Base-by-base conservation (phyloP, 352 stramenopile genomes). In the Phytophthora rubi region DNA sequence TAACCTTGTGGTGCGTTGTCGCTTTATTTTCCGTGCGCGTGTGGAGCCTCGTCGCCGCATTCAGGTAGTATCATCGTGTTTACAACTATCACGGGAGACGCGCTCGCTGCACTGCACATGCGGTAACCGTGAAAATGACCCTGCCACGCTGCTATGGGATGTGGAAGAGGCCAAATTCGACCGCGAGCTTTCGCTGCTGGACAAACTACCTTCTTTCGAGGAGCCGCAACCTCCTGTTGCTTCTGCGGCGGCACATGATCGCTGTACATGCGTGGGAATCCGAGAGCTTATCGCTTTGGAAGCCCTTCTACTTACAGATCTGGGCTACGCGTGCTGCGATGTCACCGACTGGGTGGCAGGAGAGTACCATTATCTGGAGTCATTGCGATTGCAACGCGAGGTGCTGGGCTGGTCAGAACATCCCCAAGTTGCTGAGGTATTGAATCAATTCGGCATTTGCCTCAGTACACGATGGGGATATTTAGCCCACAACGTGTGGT, bases 361-460 rank as follows among this genome's bases (percentile, higher is more conserved):
- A 18, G 86, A 95, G 70, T 93, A 91, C 44, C 85, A 90, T 57
- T 93, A 93, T 58, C 63, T 93, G 12, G 88, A 94, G 60, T 88
- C 85, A 2, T 57, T 95, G 53, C 86, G 88, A 4, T 66, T 95
- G n/a, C 88, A 94, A 58, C 76, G 83, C 10, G 88, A 95, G 52
- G 88, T 95, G 8, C 58, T 95, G 6, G 81, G 83, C 12, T 92
- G 88, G 77, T 85, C 73, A 0, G 85, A 93, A 52, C 84, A 95
- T 51, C 80, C 86, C 13, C 86, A 95, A 65, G 81, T 95, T 13
- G 88, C 88, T 10, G 88, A 95, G 57, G 84, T 92, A 26, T 65
- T 95, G 1, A 95, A 95, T 57, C 87, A 93, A 48, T 72, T 95
- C 18, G 86, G 88, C 1, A 93, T 93, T 55, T 93, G 82, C 53